Conservation (phyloP, 352 stramenopile species). For the Peronospora belbahrii region DNA sequence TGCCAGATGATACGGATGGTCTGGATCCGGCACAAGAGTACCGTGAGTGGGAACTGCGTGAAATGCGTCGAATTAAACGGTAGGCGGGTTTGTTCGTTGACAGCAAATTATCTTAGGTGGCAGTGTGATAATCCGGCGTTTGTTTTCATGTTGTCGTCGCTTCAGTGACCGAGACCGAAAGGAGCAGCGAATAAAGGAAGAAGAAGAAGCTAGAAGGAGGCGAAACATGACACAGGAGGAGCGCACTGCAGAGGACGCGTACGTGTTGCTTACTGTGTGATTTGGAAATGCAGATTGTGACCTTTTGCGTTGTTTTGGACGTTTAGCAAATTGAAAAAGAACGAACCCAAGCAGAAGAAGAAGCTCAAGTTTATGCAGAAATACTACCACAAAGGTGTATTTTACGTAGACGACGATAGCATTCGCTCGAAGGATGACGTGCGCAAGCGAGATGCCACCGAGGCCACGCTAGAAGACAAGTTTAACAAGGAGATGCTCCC, state of each 20-base stretch:
- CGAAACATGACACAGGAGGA: slow-evolving; percentile 96
- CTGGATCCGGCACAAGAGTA: slow-evolving; percentile 88
- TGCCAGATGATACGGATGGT: slow-evolving; percentile 86
- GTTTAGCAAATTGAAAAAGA: slow-evolving; percentile 73
- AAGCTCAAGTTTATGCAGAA: slow-evolving; percentile 96
- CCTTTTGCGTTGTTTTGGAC: slow-evolving; percentile 2
- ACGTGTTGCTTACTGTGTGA: slow-evolving; percentile 12
- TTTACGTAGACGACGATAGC: slow-evolving; percentile 95
- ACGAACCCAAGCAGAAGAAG: slow-evolving; percentile 67
- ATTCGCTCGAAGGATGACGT: slow-evolving; percentile 86
- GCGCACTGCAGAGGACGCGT: slow-evolving; percentile 87
- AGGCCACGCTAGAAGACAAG: slow-evolving; percentile 89
- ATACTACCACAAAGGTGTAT: slow-evolving; percentile 98
- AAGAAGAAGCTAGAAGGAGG: slow-evolving; percentile 77
- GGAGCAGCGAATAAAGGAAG: slow-evolving; percentile 74
- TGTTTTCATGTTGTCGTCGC: not conserved
- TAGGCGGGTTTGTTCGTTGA: slow-evolving; percentile 12
- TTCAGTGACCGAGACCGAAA: slow-evolving; percentile 76
- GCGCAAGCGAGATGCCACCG: slow-evolving; percentile 83
- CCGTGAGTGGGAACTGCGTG: slow-evolving; percentile 89
- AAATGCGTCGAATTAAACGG: slow-evolving; percentile 90
- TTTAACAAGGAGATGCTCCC: slow-evolving; percentile 92
- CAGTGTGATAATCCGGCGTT: slow-evolving; percentile 4
- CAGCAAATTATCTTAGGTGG: not conserved
- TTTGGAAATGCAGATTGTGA: not conserved